A percentile compares a stretch with the other conserved stretches of the same genome.
These are phyloP conservation scores for Salix koriyanagi DNA, from an alignment of 345 rosid genomes.

Conservation along the genomic window DNA sequence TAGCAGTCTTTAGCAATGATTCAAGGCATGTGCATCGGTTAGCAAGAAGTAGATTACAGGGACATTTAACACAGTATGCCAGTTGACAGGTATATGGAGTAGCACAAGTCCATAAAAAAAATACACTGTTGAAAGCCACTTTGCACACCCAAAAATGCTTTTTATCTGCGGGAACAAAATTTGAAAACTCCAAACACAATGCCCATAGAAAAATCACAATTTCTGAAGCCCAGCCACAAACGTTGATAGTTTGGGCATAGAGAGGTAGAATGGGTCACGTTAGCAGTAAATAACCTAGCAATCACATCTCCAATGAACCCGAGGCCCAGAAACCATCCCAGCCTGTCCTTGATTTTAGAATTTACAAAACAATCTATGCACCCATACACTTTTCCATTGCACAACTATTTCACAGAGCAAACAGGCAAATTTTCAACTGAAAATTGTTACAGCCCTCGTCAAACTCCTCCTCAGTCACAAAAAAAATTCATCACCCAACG, in stretches of 20 bases:
- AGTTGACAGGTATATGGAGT: neutral
- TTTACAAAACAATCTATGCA: neutral
- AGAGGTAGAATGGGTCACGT: too few species aligned
- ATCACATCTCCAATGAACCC: neutral
- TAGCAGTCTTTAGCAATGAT: neutral
- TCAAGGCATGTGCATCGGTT: neutral
- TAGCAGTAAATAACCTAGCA: neutral
- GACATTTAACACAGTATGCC: neutral
- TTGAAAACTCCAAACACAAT: neutral
- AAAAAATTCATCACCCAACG: neutral
- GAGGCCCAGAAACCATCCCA: neutral
- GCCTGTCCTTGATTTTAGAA: neutral
- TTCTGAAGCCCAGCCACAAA: neutral
- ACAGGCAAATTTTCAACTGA: neutral
- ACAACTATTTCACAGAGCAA: neutral
- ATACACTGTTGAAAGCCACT: neutral
- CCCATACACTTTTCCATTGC: neutral
- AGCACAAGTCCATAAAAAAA: neutral
- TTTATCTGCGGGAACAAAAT: neutral
- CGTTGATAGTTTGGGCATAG: neutral
- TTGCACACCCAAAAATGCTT: neutral
- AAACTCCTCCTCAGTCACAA: neutral
- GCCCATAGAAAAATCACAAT: neutral
- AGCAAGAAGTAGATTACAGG: neutral
- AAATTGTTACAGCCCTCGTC: neutral